phyloP scores from a whole-genome alignment of 441 rosid genomes.

The Manihot esculenta region DNA sequence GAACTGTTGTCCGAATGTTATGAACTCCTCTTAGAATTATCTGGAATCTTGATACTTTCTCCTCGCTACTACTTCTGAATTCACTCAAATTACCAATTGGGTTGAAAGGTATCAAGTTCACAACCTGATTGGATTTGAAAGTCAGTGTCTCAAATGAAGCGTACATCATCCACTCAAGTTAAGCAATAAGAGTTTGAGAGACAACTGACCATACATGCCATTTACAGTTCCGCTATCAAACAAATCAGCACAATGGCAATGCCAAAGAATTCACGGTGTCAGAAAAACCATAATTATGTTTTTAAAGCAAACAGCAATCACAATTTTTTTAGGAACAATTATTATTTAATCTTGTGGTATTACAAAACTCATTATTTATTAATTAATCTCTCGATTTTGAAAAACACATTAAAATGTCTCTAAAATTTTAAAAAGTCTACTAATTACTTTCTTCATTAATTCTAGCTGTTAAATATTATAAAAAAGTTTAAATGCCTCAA shows the following conservation, averaged over 20 bases:
- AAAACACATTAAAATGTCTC: too few species aligned
- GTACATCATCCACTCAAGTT: not conserved
- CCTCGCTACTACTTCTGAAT: conserved; percentile 57
- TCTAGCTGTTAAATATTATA: too few species aligned
- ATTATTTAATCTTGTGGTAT: too few species aligned
- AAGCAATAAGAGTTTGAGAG: not conserved
- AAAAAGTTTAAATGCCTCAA: too few species aligned
- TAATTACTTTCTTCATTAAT: too few species aligned
- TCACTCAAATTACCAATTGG: conserved; percentile 76
- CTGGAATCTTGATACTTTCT: conserved; percentile 68
- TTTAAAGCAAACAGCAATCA: too few species aligned
- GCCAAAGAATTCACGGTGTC: not conserved
- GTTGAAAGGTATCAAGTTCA: conserved; percentile 94
- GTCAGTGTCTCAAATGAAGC: conserved; percentile 16
- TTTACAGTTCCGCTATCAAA: not conserved
- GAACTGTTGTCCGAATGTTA: conserved; percentile 80
- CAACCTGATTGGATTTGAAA: conserved; percentile 55
- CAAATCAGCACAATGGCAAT: not conserved
- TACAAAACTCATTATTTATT: too few species aligned
- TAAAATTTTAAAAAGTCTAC: too few species aligned
- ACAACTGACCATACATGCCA: not conserved
- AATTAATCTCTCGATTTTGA: too few species aligned
- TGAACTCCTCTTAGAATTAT: conserved; percentile 68
- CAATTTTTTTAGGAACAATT: too few species aligned
- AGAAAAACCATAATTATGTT: not conserved